Evolutionary conservation across 768 basidiomycete genomes (phyloP), one percentile per base, ranked within the genome.

Genomic region (Rhodotorula graminis): DNA sequence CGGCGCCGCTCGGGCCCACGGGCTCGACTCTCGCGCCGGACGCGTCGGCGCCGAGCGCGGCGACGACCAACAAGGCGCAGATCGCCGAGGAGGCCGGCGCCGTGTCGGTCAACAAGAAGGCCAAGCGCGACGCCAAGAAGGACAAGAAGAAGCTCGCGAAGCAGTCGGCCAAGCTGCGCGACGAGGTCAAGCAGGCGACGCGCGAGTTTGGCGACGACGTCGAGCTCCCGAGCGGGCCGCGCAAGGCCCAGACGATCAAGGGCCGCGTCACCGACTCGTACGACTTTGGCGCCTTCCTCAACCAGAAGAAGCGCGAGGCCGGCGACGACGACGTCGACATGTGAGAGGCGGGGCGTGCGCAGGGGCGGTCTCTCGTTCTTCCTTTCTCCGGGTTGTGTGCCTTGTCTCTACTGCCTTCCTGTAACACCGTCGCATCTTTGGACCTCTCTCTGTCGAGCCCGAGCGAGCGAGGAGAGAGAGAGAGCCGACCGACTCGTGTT

Each of bases 101-200:
- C 21, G 64, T 76, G n/a, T 61, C 69, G 50, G 65, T 75, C 47
- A 78, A 78, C 74, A 78, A 79, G 72, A 73, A 64, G 40, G 69
- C 67, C 58, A 67, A 70, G 72, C 70, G 73, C 56, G 47, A 64
- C 19, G 73, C 72, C 12, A 78, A 79, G 75, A 78, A 78, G 75
- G 75, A 64, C 52, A 79, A 79, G 74, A 78, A 78, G 78, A 72
- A 72, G 65, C 60, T 64, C 31, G 59, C 44, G 21, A 77, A 78
- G 64, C 40, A 58, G 46, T 33, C 33, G 44, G 70, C 59, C 7
- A 64, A 61, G 69, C 47, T 31, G 31, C 56, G 40, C 49, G 69
- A 44, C 29, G 69, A 76, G 44, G 57, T 72, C n/a, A 16, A n/a
- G n/a, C 40, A 49, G 31, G 74, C 68, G 40, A 64, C 62, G 64